Evolutionary conservation across 768 basidiomycete genomes (phyloP).

Genomic region (Lactarius sanguifluus): DNA sequence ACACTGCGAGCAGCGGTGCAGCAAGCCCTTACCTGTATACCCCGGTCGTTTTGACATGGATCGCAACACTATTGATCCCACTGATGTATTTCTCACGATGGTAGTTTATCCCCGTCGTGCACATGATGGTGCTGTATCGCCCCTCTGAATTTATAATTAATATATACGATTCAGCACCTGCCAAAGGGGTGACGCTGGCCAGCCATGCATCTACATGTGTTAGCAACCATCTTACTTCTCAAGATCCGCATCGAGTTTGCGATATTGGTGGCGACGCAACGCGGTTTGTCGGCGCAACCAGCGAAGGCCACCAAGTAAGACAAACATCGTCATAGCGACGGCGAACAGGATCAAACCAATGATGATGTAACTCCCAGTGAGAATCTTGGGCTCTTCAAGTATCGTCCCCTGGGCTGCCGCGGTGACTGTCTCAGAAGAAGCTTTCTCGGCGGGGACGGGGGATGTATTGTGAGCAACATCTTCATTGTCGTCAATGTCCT

Average conservation of each 20-base stretch:
- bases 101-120: neutral
- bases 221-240: slow-evolving; percentile 19
- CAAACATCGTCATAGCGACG: slow-evolving; percentile 18
- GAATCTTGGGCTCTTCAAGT: slow-evolving; percentile 24
- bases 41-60: slow-evolving; percentile 5
- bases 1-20: slow-evolving; percentile 31
- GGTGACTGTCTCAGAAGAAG: slow-evolving; percentile 11
- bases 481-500: slow-evolving; percentile 27
- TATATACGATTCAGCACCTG: slow-evolving; percentile 3
- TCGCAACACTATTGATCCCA: neutral
- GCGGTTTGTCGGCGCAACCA: slow-evolving; percentile 19
- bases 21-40: neutral
- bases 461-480: slow-evolving; percentile 23
- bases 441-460: slow-evolving; percentile 2
- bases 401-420: slow-evolving; percentile 13
- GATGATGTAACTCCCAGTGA: slow-evolving; percentile 35
- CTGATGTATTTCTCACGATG: neutral
- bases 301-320: slow-evolving; percentile 26
- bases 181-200: neutral
- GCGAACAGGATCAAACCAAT: slow-evolving; percentile 36
- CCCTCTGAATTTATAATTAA: slow-evolving; percentile 3
- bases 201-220: neutral
- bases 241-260: slow-evolving; percentile 23
- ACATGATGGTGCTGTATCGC: neutral
- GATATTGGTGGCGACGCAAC: slow-evolving; percentile 22